Evolutionary conservation across 139 green algal genomes (phyloP).

Genomic region (Desmodesmus armatus): DNA sequence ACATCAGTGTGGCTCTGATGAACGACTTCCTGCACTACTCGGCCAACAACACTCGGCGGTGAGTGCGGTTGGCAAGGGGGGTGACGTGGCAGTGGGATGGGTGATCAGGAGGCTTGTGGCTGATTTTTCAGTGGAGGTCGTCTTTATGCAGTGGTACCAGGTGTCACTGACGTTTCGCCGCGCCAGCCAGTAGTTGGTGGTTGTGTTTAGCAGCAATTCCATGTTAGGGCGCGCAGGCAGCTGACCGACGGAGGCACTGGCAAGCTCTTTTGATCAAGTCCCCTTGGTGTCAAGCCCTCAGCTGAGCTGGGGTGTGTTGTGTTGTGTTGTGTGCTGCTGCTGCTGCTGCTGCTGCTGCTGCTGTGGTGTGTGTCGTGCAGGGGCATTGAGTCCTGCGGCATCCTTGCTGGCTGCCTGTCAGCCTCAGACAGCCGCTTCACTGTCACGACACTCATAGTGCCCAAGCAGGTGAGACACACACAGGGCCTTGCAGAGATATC

Average conservation of each 20-base stretch:
- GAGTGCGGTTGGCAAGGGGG: no score
- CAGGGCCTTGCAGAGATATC: neutral
- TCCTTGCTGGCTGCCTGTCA: conserved; percentile 85
- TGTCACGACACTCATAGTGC: conserved; percentile 92
- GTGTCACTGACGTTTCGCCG: no score
- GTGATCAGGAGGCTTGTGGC: no score
- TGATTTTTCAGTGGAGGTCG: no score
- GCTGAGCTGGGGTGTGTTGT: neutral
- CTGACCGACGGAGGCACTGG: no score
- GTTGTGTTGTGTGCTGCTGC: no score
- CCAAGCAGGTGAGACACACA: conserved; percentile 85
- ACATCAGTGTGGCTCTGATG: conserved; percentile 88
- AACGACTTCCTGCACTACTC: conserved; percentile 90
- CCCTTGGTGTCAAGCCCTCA: no score
- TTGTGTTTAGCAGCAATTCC: neutral
- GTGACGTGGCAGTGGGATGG: no score
- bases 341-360: neutral
- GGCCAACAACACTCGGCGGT: conserved; percentile 41
- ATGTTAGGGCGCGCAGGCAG: neutral
- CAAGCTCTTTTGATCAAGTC: neutral
- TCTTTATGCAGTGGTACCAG: no score
- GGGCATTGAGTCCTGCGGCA: conserved; percentile 90
- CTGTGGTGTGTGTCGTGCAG: conserved; percentile 17
- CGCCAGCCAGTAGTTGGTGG: neutral
- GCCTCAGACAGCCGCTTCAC: conserved; percentile 79